These are phyloP conservation scores for Aspergillus costaricaensis DNA, from an alignment of 2,329 filamentous ascomycete genomes.

Conservation along the genomic window DNA sequence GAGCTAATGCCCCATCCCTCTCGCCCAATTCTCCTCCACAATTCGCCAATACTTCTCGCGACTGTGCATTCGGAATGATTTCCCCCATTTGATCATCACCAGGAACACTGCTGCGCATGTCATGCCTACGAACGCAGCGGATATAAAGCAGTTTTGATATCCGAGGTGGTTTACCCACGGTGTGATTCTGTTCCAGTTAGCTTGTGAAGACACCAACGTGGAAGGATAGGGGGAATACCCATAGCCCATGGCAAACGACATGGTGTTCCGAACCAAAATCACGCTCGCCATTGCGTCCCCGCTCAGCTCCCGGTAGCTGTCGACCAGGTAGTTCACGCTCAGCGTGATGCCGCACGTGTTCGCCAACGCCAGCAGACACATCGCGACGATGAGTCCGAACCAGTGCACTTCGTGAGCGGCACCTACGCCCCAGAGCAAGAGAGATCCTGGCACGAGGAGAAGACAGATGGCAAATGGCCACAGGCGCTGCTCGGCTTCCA, in stretches of 20 bases:
- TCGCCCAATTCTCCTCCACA: slow-evolving; percentile 37
- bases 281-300: slow-evolving; percentile 46
- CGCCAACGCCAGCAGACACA: slow-evolving; percentile 46
- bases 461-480: slow-evolving; percentile 43
- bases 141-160: slow-evolving; percentile 50
- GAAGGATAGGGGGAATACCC: slow-evolving; percentile 28
- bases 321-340: slow-evolving; percentile 45
- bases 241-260: slow-evolving; percentile 51
- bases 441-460: slow-evolving; percentile 36
- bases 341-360: slow-evolving; percentile 41
- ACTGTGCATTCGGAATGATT: slow-evolving; percentile 36
- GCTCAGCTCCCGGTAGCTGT: slow-evolving; percentile 44
- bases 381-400: slow-evolving; percentile 46
- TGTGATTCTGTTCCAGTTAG: slow-evolving; percentile 40
- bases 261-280: slow-evolving; percentile 52
- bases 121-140: slow-evolving; percentile 41
- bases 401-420: slow-evolving; percentile 46
- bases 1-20: slow-evolving; percentile 35
- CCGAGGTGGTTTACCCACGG: slow-evolving; percentile 49
- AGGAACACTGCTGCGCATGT: slow-evolving; percentile 41
- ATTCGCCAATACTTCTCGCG: slow-evolving; percentile 42
- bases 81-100: slow-evolving; percentile 44
- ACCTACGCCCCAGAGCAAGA: slow-evolving; percentile 45
- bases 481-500: slow-evolving; percentile 46
- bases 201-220: background rate